Evolutionary conservation across 495 filamentous ascomycete genomes (phyloP), one percentile per base, ranked within the genome.

Genomic region (Pyrenula massariospora): DNA sequence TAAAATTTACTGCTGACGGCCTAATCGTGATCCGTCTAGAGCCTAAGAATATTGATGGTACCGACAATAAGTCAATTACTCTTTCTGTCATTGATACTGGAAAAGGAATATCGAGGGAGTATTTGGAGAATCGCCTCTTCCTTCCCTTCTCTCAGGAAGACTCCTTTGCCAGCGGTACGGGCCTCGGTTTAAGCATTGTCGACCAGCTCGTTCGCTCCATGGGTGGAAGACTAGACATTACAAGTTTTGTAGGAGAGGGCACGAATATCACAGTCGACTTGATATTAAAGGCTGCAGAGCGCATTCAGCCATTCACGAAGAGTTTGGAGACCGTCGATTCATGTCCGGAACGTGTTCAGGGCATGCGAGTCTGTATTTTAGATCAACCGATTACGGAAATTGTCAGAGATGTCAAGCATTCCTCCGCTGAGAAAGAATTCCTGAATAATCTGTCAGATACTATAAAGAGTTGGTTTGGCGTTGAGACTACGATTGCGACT

Each of bases 141-240:
- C 80, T 77, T 12, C 84, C 87, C 0, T 92, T 91, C 59, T 70
- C 80, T 0, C 87, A 92, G 57, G 87, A 91, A 63, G 77, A 87
- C 58, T 68, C 72, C 1, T 72, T 87, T 12, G 75, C 80, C 0
- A 73, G 79, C 10, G 88, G 88, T 12, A 81, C 84, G 5, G 87
- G 88, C 1, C 74, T 89, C 1, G 86, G 86, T 0, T 74, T 91
- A 31, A 81, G 78, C 49, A 83, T 90, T 52, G 82, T 88, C 0
- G 77, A 78, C 21, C 83, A 87, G 53, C 76, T 91, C 10, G 72
- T 87, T 2, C 73, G 70, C 24, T 76, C 75, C 36, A 70, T 91
- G 1, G 73, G 74, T 3, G 83, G 87, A 0, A 67, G 72, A 2
- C 78, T 91, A 36, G 72, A 77, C 2, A 73, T 90, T 10, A 69